phyloP scores from a whole-genome alignment of 805 yeast genomes.

The Lachancea nothofagi region DNA sequence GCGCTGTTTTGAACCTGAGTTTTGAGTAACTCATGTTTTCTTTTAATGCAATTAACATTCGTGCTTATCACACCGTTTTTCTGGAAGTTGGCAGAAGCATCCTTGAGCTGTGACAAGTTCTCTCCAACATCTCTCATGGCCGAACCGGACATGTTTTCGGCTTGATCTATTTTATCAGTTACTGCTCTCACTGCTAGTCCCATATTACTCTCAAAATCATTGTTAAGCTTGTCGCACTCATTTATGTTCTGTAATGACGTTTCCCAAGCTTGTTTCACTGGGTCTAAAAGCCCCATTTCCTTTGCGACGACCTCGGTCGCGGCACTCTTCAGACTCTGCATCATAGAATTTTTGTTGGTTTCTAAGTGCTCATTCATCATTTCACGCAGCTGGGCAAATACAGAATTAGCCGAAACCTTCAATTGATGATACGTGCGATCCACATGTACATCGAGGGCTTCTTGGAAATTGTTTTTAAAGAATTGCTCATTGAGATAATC shows the following conservation, averaged over 20 bases:
- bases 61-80: conserved; percentile 14
- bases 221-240: conserved; percentile 30
- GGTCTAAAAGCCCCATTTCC: conserved; percentile 28
- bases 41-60: conserved; percentile 18
- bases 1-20: conserved; percentile 8
- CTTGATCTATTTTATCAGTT: conserved; percentile 16
- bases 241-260: conserved; percentile 30
- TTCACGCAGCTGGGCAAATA: conserved; percentile 19
- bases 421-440: conserved; percentile 23
- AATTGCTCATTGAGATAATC: conserved; percentile 29
- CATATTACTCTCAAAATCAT: conserved; percentile 19
- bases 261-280: conserved; percentile 29
- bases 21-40: conserved; percentile 14
- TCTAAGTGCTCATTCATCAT: conserved; percentile 22
- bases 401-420: conserved; percentile 20
- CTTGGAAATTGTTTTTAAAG: conserved; percentile 27
- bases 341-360: conserved; percentile 22
- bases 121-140: conserved; percentile 18
- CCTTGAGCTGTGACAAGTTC: conserved; percentile 16
- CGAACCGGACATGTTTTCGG: conserved; percentile 15
- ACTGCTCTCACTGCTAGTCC: conserved; percentile 17
- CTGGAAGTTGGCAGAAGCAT: conserved; percentile 10
- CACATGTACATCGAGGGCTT: conserved; percentile 21
- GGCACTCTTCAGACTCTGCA: conserved; percentile 24
- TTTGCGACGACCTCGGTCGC: conserved; percentile 27